These are phyloP conservation scores for Cryptosporidium sp. DNA, from an alignment of 169 alveolate genomes.

Conservation along the genomic window DNA sequence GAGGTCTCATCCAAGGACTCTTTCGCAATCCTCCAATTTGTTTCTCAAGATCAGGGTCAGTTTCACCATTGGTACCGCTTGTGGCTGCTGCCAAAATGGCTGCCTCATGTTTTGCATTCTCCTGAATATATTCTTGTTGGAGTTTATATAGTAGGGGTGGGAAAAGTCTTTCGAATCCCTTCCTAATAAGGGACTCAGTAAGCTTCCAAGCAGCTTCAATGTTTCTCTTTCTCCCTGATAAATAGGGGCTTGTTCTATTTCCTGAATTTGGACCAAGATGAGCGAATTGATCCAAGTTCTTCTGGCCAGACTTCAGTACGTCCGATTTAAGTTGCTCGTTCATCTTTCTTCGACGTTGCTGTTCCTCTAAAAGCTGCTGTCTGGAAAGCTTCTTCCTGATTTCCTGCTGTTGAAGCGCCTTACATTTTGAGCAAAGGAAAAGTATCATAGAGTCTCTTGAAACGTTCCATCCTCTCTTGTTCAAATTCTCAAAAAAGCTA, in stretches of 20 bases:
- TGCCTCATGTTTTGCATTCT: constrained; percentile 69
- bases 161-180: constrained; percentile 56
- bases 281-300: constrained; percentile 23
- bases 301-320: constrained; percentile 71
- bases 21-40: constrained; percentile 64
- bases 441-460: constrained; percentile 88
- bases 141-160: constrained; percentile 55
- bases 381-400: constrained; percentile 87
- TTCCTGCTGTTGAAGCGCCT: constrained; percentile 90
- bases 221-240: constrained; percentile 68
- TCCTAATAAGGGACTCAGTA: constrained; percentile 52
- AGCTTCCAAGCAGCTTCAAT: constrained; percentile 74
- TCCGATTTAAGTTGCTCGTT: constrained; percentile 73
- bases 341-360: constrained; percentile 67
- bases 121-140: constrained; percentile 68
- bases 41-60: constrained; percentile 43
- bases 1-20: constrained; percentile 76
- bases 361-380: constrained; percentile 81
- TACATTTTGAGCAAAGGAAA: constrained; percentile 90
- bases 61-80: constrained; percentile 27
- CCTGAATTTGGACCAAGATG: constrained; percentile 31
- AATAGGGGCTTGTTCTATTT: constrained; percentile 11
- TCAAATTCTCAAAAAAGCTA: constrained; percentile 87
- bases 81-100: constrained; percentile 69
- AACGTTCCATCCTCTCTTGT: constrained; percentile 89